A percentile compares a stretch with the other conserved stretches of the same genome.
Evolutionary conservation across 495 filamentous ascomycete species (phyloP).

Genomic region (Monascus purpureus): DNA sequence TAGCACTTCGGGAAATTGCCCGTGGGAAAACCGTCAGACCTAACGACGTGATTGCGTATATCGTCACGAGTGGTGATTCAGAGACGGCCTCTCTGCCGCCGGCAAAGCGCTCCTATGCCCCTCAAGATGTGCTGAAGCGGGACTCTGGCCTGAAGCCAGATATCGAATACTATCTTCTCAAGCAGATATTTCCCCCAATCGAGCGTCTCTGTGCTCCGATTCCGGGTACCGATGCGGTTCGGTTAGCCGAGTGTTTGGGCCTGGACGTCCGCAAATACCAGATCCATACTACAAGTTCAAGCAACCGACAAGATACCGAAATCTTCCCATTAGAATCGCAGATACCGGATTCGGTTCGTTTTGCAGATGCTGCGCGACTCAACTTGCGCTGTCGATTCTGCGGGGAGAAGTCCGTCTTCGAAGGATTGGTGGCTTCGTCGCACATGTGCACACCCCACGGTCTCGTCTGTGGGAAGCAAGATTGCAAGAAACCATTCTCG

Average conservation of each 20-base stretch:
- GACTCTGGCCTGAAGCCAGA: constrained; percentile 67
- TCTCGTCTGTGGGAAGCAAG: constrained; percentile 48
- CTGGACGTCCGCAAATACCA: constrained; percentile 82
- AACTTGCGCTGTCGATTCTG: constrained; percentile 69
- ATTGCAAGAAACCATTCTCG: constrained; percentile 48
- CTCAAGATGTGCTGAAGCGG: constrained; percentile 69
- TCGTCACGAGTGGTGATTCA: constrained; percentile 71
- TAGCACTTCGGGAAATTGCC: constrained; percentile 76
- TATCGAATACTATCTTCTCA: constrained; percentile 91
- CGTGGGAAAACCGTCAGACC: constrained; percentile 75
- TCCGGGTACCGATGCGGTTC: constrained; percentile 72
- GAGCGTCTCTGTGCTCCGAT: constrained; percentile 97
- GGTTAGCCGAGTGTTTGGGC: constrained; percentile 84
- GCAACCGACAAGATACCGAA: constrained; percentile 37
- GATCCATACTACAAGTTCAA: constrained; percentile 43
- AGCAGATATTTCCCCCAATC: constrained; percentile 96
- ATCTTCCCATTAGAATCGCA: constrained; percentile 87
- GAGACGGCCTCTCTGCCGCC: constrained; percentile 49
- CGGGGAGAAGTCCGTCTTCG: constrained; percentile 54
- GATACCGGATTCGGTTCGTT: constrained; percentile 72
- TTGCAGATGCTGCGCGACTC: constrained; percentile 63
- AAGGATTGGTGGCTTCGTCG: constrained; percentile 48
- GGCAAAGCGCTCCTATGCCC: constrained; percentile 76
- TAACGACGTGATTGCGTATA: constrained; percentile 91
- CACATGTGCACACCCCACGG: constrained; percentile 56